A percentile compares a stretch with the other conserved stretches of the same genome.
Evolutionary conservation across 2,329 filamentous ascomycete genomes (phyloP).

Genomic region (Alternaria sp.): DNA sequence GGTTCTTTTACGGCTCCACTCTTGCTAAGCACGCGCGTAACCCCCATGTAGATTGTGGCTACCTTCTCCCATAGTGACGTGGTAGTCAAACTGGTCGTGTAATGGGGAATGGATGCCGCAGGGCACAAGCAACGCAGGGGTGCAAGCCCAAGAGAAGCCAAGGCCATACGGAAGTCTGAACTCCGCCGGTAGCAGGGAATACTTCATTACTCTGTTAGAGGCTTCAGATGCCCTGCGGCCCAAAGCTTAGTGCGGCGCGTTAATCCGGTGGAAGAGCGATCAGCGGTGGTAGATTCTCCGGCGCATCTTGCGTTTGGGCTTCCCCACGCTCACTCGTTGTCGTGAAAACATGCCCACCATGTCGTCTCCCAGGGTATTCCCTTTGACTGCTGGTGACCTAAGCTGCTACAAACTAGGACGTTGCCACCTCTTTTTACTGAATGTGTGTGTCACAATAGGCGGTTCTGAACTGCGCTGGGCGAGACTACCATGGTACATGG

Average conservation of each 20-base stretch:
- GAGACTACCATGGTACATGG: constrained; percentile 25
- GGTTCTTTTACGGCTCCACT: constrained; percentile 29
- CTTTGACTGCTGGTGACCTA: constrained; percentile 2
- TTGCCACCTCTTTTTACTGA: constrained; percentile 12
- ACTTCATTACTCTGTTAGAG: constrained; percentile 33
- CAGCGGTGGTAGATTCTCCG: constrained; percentile 23
- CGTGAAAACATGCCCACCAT: constrained; percentile 14
- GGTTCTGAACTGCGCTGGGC: constrained; percentile 13
- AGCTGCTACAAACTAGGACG: constrained; percentile 2
- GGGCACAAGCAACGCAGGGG: constrained; percentile 50
- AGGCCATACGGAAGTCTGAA: constrained; percentile 41
- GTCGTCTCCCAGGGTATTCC: background rate
- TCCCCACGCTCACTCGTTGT: constrained; percentile 19
- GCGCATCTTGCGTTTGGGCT: constrained; percentile 26
- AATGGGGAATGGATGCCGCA: constrained; percentile 39
- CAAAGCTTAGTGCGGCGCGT: constrained; percentile 27
- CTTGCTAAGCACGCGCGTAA: constrained; percentile 41
- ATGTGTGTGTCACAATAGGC: constrained; percentile 25
- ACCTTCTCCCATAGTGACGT: constrained; percentile 44
- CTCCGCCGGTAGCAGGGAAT: constrained; percentile 40
- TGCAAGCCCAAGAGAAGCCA: constrained; percentile 46
- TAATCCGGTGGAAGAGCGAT: constrained; percentile 28
- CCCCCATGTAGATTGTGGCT: constrained; percentile 34
- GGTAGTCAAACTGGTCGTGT: constrained; percentile 44
- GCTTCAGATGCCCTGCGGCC: constrained; percentile 36